Conservation (phyloP, 805 yeast species). For the Lipomyces mesembrius region DNA sequence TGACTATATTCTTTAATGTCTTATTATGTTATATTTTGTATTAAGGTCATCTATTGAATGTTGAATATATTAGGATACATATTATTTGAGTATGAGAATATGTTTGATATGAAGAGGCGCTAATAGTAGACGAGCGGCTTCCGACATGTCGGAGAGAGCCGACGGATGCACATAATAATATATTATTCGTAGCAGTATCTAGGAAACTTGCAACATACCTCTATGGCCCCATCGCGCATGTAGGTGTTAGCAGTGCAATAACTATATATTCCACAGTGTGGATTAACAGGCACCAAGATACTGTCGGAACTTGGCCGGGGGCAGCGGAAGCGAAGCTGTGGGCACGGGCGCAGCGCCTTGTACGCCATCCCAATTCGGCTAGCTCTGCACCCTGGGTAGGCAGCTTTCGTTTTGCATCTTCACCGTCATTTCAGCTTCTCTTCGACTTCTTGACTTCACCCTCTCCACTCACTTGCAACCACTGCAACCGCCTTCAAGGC, state of each 20-base stretch:
- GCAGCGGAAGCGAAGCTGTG: not conserved
- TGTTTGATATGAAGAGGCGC: not conserved
- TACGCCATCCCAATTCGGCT: not conserved
- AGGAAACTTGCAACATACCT: conserved; percentile 9
- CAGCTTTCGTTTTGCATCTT: not conserved
- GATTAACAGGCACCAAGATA: not conserved
- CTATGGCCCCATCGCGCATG: conserved; percentile 25
- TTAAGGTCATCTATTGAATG: not conserved
- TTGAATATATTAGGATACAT: not conserved
- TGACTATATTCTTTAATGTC: not conserved
- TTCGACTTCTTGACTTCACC: not conserved
- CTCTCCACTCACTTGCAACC: conserved; percentile 6
- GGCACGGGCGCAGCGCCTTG: not conserved
- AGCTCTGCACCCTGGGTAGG: not conserved
- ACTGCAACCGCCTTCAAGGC: conserved; percentile 7
- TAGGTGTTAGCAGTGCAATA: not conserved
- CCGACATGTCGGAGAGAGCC: not conserved
- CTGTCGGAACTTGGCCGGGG: not conserved
- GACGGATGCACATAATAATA: no score
- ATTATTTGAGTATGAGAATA: not conserved
- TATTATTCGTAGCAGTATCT: no score
- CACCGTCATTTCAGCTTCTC: not conserved
- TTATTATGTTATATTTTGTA: no score
- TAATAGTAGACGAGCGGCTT: not conserved
- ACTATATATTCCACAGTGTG: not conserved